phyloP scores from a whole-genome alignment of 768 basidiomycete species.

The Auricularia sp. region DNA sequence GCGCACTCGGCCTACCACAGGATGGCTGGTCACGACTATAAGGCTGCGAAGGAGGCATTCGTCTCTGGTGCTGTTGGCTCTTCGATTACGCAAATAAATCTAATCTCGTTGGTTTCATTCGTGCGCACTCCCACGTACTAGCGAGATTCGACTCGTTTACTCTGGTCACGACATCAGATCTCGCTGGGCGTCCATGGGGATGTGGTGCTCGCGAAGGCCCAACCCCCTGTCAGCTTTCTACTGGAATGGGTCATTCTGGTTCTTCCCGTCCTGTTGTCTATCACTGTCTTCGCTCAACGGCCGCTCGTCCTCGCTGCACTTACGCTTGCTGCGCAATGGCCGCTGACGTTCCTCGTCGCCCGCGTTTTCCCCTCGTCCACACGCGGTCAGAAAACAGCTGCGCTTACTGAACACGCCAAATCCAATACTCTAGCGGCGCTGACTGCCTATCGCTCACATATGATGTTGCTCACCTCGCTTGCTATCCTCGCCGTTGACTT shows the following conservation, averaged over 20 bases:
- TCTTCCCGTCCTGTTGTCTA: conserved; percentile 68
- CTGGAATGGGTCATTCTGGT: conserved; percentile 58
- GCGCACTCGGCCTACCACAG: too few species aligned
- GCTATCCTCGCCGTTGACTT: conserved; percentile 96
- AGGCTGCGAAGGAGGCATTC: conserved; percentile 71
- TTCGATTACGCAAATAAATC: conserved; percentile 55
- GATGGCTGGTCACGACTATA: conserved; percentile 38
- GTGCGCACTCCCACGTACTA: conserved; percentile 31
- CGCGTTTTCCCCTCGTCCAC: conserved; percentile 19
- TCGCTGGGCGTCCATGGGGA: conserved; percentile 1
- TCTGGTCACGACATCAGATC: not conserved
- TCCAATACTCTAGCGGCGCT: conserved; percentile 49
- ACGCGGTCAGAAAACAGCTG: not conserved
- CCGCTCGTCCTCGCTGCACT: conserved; percentile 40
- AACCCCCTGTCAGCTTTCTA: conserved; percentile 29
- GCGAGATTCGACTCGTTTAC: not conserved
- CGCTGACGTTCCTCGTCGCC: conserved; percentile 32
- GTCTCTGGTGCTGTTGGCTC: conserved; percentile 68
- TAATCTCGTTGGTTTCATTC: conserved; percentile 52
- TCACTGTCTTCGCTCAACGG: conserved; percentile 62
- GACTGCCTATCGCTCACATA: conserved; percentile 83
- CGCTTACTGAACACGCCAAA: conserved; percentile 16
- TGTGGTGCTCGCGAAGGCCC: conserved; percentile 37
- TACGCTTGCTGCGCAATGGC: conserved; percentile 6
- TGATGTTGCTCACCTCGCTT: conserved; percentile 88